Base-by-base conservation (phyloP, 495 filamentous ascomycete genomes). In the Neurospora pannonica region DNA sequence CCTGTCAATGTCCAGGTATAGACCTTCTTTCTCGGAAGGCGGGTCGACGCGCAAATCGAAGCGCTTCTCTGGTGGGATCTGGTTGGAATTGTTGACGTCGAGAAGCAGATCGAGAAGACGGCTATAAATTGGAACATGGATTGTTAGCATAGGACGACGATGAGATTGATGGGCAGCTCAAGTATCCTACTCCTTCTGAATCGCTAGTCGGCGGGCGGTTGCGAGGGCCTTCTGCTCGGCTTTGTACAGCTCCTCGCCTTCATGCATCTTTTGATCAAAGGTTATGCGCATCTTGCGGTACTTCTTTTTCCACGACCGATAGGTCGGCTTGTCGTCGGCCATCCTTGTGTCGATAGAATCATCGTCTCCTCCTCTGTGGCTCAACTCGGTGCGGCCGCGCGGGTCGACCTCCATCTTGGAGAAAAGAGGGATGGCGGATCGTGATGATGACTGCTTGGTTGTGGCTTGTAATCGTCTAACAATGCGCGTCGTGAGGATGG, bases 281-380 rank as follows among this genome's bases (percentile, higher is more conserved):
- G 88, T 87, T 78, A 93, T 86, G 78, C 92, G 92, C 85, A 97
- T 90, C 85, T 99, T 99, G 72, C 93, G 90, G 83, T 95, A 99
- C 84, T 99, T 99, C 84, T 97, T 97, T 84, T 94, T 95, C 82
- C 77, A 87, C 24, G 81, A 85, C 71, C 81, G 83, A 76, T 83
- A 83, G 4, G 84, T 82, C 71, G 78, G 77, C 76, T 79, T 83
- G 40, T 81, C 74, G 36, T 83, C 84, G 19, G 77, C 72, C 78
- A 81, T 79, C 24, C 76, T 80, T 19, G 76, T 73, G 76, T 83
- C 82, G 70, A 76, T 79, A 21, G 78, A 76, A 39, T 82, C 77
- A 46, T 83, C 79, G 42, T 83, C 81, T 46, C 73, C 75, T 60
- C 74, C 75, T 62, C 79, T 83, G 48, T 79, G 72, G 21, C 76